Evolutionary conservation across 192 early-diverging fungal species (phyloP), one percentile per base, ranked within the genome.

Genomic region (Ambispora gerdemannii): DNA sequence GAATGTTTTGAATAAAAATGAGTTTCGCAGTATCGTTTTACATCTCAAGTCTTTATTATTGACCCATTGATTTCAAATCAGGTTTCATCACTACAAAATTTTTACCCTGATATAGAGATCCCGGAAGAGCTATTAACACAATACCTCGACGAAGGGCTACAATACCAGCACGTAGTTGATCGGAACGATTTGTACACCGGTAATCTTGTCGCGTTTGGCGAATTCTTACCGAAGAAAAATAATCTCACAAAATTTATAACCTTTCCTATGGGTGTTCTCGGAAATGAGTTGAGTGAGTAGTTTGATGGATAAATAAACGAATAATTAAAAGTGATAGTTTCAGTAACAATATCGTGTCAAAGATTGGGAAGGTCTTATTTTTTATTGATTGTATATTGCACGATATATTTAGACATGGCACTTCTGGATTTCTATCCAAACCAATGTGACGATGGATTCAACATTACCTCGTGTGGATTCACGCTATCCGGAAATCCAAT

Each of bases 101-200:
- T 30, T 3, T 47, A 50, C 50, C 68, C 68, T 10, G 68, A 60
- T 60, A 60, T 70, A 24, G 68, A 60, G 30, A 49, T 70, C 22
- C 10, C 56, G 3, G 15, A 17, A 22, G 68, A 70, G 49, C 49
- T 47, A 36, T 17, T 70, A 13, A 31, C 27, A 13, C 51, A 47
- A 22, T 38, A n/a, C 17, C 7, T 70, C 19, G n/a, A 20, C 4
- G 36, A 70, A 60, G 43, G 50, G 22, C 30, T 49, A 31, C 22
- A 22, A 0, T 30, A 28, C 35, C 47, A 70, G 28, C 15, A 13
- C 1, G 8, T 38, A 13, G 24, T 15, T 25, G 36, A 58, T 17
- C 38, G 31, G 3, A 10, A 32, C 60, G 68, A 70, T 50, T 38
- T 36, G n/a, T 60, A 47, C 32, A 58, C 55, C 32, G 51, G 68